Evolutionary conservation across 441 rosid genomes (phyloP).

Genomic region (California macrophylla): DNA sequence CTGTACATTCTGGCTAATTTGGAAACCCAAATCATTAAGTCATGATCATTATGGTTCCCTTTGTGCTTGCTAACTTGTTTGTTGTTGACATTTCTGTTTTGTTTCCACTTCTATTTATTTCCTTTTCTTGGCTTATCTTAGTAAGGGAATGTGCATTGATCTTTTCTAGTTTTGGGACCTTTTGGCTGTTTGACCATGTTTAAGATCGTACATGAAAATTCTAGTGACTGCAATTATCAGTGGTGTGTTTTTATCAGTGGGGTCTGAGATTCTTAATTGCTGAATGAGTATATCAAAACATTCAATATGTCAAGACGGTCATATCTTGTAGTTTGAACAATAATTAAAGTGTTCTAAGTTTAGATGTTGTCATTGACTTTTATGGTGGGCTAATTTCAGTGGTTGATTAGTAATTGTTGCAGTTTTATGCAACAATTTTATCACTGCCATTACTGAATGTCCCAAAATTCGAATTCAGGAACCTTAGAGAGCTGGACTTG

Average conservation of each 20-base stretch:
- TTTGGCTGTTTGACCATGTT: background rate
- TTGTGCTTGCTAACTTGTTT: background rate
- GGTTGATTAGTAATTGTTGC: background rate
- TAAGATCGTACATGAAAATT: background rate
- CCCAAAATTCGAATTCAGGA: slow-evolving; percentile 29
- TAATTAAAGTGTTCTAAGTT: too few species aligned
- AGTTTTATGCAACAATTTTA: background rate
- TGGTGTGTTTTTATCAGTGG: background rate
- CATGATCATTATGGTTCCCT: background rate
- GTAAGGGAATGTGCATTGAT: background rate
- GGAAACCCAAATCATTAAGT: background rate
- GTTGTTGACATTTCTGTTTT: background rate
- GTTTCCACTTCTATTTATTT: background rate
- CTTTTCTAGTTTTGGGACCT: background rate
- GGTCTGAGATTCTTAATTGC: background rate
- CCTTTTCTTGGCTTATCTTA: background rate
- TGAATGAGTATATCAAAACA: too few species aligned
- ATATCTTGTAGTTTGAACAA: too few species aligned
- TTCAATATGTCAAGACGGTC: too few species aligned
- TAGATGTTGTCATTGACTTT: too few species aligned
- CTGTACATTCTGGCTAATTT: background rate
- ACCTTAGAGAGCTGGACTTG: slow-evolving; percentile 76
- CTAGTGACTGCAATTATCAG: background rate
- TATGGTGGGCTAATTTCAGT: too few species aligned
- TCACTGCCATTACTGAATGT: background rate